Evolutionary conservation across 2,329 filamentous ascomycete species (phyloP).

Genomic region (Cladophialophora carrionii): DNA sequence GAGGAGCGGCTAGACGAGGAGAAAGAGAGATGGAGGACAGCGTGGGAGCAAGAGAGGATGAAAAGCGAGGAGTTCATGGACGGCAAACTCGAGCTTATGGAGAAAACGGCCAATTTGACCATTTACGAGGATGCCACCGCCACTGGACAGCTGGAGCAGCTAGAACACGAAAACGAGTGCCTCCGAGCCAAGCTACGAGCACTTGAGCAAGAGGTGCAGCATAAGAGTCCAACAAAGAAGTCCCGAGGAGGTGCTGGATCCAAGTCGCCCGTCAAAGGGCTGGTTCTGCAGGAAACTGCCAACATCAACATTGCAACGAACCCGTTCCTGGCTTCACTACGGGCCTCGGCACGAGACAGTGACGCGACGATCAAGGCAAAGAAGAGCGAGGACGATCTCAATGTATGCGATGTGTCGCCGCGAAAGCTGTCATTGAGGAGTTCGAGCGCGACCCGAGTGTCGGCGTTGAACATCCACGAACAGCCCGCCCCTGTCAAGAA

Average conservation of each 20-base stretch:
- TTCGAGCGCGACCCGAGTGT: constrained; percentile 27
- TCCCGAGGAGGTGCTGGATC: constrained; percentile 33
- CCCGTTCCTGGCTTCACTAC: constrained; percentile 34
- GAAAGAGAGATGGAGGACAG: constrained; percentile 77
- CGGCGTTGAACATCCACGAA: constrained; percentile 24
- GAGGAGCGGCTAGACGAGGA: constrained; percentile 76
- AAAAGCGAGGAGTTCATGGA: constrained; percentile 80
- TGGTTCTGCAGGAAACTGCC: constrained; percentile 32
- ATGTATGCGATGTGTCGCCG: constrained; percentile 34
- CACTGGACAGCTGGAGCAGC: constrained; percentile 57
- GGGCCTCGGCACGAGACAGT: constrained; percentile 25
- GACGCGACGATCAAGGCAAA: constrained; percentile 29
- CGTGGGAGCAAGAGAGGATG: constrained; percentile 69
- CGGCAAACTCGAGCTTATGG: constrained; percentile 78
- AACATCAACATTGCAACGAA: constrained; percentile 35
- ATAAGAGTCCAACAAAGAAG: constrained; percentile 65
- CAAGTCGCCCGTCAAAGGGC: constrained; percentile 31
- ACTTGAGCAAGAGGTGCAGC: constrained; percentile 67
- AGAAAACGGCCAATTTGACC: constrained; percentile 46
- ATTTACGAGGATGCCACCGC: constrained; percentile 60
- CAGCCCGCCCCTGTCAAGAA: constrained; percentile 45
- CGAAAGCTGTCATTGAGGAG: constrained; percentile 36
- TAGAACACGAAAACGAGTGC: constrained; percentile 72
- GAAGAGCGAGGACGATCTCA: constrained; percentile 23
- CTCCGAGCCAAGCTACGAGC: constrained; percentile 67